Conservation (phyloP, 2,329 filamentous ascomycete species). For the Rugonectria rugulosa region DNA sequence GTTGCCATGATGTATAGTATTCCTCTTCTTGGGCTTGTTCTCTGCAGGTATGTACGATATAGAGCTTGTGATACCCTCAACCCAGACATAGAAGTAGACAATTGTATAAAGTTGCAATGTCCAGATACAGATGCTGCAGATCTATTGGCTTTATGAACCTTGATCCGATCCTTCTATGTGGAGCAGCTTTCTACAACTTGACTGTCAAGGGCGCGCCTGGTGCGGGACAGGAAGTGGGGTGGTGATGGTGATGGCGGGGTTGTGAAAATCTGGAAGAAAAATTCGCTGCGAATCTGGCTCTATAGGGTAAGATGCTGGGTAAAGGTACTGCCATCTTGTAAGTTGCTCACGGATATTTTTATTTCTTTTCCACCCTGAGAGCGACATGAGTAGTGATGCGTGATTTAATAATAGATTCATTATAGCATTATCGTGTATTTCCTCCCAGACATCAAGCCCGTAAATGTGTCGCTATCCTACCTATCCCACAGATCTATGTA, state of each 20-base stretch:
- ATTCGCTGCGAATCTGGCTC: too few relatives aligned
- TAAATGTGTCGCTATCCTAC: too few relatives aligned
- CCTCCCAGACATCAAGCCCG: too few relatives aligned
- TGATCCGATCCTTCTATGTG: background rate
- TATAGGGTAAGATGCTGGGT: too few relatives aligned
- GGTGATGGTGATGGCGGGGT: background rate
- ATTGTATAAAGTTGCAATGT: background rate
- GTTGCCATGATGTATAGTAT: conserved; percentile 31
- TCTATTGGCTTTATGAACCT: background rate
- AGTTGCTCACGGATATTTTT: too few relatives aligned
- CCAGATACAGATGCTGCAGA: background rate
- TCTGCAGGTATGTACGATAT: background rate
- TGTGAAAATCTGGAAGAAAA: too few relatives aligned
- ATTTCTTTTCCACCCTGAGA: too few relatives aligned
- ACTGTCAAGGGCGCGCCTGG: conserved; percentile 14
- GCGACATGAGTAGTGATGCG: too few relatives aligned
- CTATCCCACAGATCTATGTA: too few relatives aligned
- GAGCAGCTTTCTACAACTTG: conserved; percentile 8
- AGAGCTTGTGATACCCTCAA: conserved; percentile 9
- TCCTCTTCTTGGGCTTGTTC: background rate
- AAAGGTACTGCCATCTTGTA: too few relatives aligned
- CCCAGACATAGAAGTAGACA: background rate
- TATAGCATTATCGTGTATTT: too few relatives aligned
- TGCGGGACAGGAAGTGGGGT: conserved; percentile 12
- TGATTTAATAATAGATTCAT: too few relatives aligned